Base-by-base conservation (phyloP, 2,329 filamentous ascomycete genomes). In the Claviceps sp. region DNA sequence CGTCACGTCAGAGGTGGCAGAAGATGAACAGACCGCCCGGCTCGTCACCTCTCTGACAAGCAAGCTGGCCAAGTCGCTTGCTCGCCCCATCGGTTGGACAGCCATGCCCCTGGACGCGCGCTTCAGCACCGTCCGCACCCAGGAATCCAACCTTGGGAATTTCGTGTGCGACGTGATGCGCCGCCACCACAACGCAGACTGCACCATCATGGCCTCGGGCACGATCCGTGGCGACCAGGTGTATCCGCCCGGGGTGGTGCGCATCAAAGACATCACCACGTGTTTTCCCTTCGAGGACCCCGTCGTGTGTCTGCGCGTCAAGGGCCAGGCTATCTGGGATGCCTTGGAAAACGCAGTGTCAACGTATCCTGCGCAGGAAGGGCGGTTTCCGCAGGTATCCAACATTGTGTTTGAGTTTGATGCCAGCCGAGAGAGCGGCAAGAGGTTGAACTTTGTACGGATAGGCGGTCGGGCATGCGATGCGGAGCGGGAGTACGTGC, bases 271-370 rank as follows among this genome's bases (percentile, higher is more conserved):
- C 60, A 79, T 94, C n/a, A 79, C 89, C 53, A 86, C 87, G 49
- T 95, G 88, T 62, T 95, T 95, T 58, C 90, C 90, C 0, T 95
- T 96, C 59, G 89, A 95, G 63, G 89, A 95, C 57, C 89, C 89
- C 0, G 85, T 90, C 1, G 84, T 95, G 0, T 79, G 94, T 4
- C 72, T 95, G 54, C 78, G 77, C 37, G 75, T 89, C 4, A 81
- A 72, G 0, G 90, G 90, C 0, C 73, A 80, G 59, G 85, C 83
- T 1, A 79, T 96, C 36, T 73, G 83, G 60, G 83, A 81, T n/a
- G 89, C 89, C 0, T 67, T 95, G 2, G 89, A 95, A 65, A 95
- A 95, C 59, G 81, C 84, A 0, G 82, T 96, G 0, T 84, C 82
- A 43, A 77, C 81, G 59, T 87, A 93, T 56, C 90, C 89, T 0